Evolutionary conservation across 106 monocot genomes (phyloP), one percentile per base, ranked within the genome.

Genomic region (Apostasia ramifera): DNA sequence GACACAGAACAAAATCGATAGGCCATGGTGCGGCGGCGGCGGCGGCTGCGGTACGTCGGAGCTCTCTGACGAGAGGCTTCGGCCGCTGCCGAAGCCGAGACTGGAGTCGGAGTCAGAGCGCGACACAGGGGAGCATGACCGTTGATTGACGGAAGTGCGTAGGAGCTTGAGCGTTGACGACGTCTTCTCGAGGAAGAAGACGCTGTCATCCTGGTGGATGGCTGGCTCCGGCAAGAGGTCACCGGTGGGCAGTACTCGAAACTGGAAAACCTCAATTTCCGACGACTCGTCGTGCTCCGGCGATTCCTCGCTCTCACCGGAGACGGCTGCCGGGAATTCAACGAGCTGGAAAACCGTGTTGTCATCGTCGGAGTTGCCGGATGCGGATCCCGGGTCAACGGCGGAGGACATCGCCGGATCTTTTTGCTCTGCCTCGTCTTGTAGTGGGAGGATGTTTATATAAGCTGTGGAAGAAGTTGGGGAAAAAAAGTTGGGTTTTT

Each of bases 141-240:
- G 42, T 77, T 54, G 5, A 85, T 67, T 2, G 85, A 85, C 8
- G 85, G 89, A 5, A 89, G 53, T 26, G 0, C 26, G 26, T 26
- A 26, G 26, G 26, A 26, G 26, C 26, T 26, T 26, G 26, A 26
- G 26, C 26, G 26, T 26, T 26, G 26, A 26, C 26, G 26, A 26
- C 26, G 26, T 26, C 55, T 77, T 81, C 2, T 85, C 89, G 13
- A 73, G 67, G 76, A 59, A 85, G 89, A 89, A 89, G 9, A 89
- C 77, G n/a, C 85, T 82, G n/a, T 89, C 89, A 11, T 85, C 89
- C 0, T 71, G 74, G 66, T 82, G 85, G 83, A 87, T 87, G 55
- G 60, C 40, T 47, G 44, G 65, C 1, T 60, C 39, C 2, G 70
- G 15, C 5, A 12, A 65, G 5, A 53, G 41, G 6, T 60, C 26